Conservation (phyloP, 441 rosid genomes). For the Populus trichocarpa region DNA sequence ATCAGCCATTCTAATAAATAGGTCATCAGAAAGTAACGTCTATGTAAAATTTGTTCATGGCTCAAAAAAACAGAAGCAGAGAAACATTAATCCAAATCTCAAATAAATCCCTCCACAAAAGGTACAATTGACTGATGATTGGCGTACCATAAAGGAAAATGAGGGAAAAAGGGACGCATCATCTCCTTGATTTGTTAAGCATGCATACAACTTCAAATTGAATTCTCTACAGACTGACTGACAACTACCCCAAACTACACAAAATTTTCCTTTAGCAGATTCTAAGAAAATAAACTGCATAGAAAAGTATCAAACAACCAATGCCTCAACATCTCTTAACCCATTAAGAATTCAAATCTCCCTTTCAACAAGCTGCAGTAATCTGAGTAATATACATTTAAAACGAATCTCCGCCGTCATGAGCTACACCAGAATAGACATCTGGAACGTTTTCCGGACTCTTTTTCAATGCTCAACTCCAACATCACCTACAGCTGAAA, state of each 20-base stretch:
- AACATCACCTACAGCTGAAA: neutral
- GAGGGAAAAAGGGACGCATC: neutral
- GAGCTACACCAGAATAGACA: neutral
- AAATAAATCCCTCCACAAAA: neutral
- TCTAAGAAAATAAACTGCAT: slow-evolving; percentile 2
- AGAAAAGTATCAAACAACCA: slow-evolving; percentile 10
- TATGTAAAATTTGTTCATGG: neutral
- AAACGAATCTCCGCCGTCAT: slow-evolving; percentile 28
- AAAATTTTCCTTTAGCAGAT: slow-evolving; percentile 10
- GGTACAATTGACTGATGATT: too few relatives aligned
- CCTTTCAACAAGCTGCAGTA: slow-evolving; percentile 44
- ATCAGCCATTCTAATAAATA: neutral
- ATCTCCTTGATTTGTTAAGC: slow-evolving; percentile 4
- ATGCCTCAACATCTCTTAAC: slow-evolving; percentile 20
- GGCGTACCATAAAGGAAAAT: neutral
- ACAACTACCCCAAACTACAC: slow-evolving; percentile 10
- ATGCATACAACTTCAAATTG: neutral
- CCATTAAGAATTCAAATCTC: slow-evolving; percentile 21
- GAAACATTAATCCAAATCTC: neutral
- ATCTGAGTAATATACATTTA: slow-evolving; percentile 15
- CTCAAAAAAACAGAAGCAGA: neutral
- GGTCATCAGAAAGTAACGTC: neutral
- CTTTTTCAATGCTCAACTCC: neutral
- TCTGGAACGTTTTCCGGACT: neutral
- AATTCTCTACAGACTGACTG: neutral